Evolutionary conservation across 2,329 filamentous ascomycete species (phyloP), one percentile per base, ranked within the genome.

Genomic region (Fusarium goolgardi): DNA sequence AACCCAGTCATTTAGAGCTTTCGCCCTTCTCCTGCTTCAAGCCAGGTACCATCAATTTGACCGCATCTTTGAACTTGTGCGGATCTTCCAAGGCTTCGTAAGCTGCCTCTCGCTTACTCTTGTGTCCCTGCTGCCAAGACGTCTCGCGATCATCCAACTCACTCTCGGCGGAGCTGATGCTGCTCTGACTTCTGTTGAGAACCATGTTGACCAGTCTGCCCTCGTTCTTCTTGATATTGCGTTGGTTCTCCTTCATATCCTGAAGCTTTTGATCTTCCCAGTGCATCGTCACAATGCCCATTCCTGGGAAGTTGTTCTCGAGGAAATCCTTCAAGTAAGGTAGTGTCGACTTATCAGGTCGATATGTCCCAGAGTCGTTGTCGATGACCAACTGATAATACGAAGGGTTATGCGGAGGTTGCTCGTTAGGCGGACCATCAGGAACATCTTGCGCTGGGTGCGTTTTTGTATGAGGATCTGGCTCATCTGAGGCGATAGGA

Each of bases 281-380:
- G 75, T 94, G 91, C 71, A 95, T 86, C 0, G 88, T 88, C 1
- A 89, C 83, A 45, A 97, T 83, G 52, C 91, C 88, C 1, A 98
- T 81, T 1, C 92, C 93, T 0, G 92, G 92, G 34, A 97, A 88
- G 69, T 95, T 93, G 25, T 78, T 78, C 32, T 89, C 81, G 3
- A 98, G 79, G 75, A 93, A 97, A 13, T 82, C 75, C 53, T 90
- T 88, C 2, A 98, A 83, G 1, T 89, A 77, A 0, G 92, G 91
- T 2, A 98, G 85, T 12, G 92, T 84, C 13, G 89, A 85, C 57
- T 91, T 91, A 75, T 96, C 93, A 0, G 95, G 95, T 1, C 95
- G 88, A 78, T 98, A 98, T 0, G 95, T 98, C 13, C 95, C 95
- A 55, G 90, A 93, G 78, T 97, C 95, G 74, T 98, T 98, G 81